Conservation (phyloP, 108 stramenopile species). For the Cyclostephanos invisitatus region DNA sequence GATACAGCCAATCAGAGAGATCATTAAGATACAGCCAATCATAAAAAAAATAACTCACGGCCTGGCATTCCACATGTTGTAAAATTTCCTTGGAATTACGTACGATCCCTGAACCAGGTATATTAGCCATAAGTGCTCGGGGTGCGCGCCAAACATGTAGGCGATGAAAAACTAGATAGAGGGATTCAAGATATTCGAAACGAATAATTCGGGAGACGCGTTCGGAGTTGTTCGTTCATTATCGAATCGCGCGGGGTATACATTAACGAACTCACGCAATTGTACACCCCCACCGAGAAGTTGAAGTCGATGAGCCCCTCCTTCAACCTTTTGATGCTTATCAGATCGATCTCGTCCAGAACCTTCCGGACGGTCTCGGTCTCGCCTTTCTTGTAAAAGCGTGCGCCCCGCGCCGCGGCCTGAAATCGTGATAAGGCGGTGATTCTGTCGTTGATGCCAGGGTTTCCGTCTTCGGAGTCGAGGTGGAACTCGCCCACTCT, state of each 20-base stretch:
- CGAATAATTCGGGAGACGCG: not conserved
- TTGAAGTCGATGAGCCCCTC: constrained; percentile 54
- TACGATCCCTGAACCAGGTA: constrained; percentile 44
- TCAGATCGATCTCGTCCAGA: constrained; percentile 49
- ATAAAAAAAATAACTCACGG: constrained; percentile 4
- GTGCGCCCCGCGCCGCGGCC: not conserved
- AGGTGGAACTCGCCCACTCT: too few relatives aligned
- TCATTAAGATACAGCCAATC: not conserved
- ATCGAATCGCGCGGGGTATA: not conserved
- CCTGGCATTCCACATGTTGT: constrained; percentile 38
- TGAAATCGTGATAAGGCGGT: not conserved
- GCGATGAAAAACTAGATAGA: constrained; percentile 29
- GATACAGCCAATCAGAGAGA: not conserved
- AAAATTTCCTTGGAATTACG: constrained; percentile 44
- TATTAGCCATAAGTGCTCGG: constrained; percentile 58
- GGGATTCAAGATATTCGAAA: not conserved
- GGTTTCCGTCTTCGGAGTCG: too few relatives aligned
- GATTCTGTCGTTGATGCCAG: too few relatives aligned
- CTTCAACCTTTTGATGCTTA: constrained; percentile 29
- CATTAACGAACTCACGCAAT: constrained; percentile 1
- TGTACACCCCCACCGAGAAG: constrained; percentile 46
- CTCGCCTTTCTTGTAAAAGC: constrained; percentile 30
- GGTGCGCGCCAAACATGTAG: constrained; percentile 41
- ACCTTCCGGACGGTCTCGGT: constrained; percentile 39
- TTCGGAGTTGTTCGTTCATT: not conserved